A percentile compares a stretch with the other conserved stretches of the same genome.
Conservation (phyloP, 768 basidiomycete species). For the Pluteus cervinus region DNA sequence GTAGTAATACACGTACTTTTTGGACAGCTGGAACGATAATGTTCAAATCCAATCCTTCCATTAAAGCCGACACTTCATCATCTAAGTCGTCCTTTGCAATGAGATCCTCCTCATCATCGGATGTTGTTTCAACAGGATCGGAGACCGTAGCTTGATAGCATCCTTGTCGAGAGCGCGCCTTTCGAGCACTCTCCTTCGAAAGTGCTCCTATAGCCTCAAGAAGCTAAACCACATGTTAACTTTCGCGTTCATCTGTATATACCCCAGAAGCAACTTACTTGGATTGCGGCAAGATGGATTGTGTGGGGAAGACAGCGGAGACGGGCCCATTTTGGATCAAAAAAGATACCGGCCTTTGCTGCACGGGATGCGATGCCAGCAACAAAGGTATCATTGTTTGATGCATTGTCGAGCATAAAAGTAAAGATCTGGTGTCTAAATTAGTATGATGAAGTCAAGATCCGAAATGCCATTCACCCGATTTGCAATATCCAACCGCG, state of each 20-base stretch:
- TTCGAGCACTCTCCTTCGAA: conserved; percentile 1
- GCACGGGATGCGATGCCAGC: conserved; percentile 12
- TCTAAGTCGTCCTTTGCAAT: conserved; percentile 3
- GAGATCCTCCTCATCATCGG: conserved; percentile 4
- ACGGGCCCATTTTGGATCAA: conserved; percentile 16
- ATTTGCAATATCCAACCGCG: conserved; percentile 18
- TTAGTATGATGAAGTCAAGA: neutral
- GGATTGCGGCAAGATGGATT: conserved; percentile 27
- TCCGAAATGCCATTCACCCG: conserved; percentile 10
- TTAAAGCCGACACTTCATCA: neutral
- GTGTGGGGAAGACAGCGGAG: conserved; percentile 34
- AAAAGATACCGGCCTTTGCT: conserved; percentile 12
- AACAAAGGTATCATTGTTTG: conserved; percentile 30
- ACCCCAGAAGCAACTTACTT: conserved; percentile 14
- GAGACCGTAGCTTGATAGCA: conserved; percentile 7
- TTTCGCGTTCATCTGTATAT: neutral
- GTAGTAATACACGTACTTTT: neutral
- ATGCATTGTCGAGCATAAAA: conserved; percentile 28
- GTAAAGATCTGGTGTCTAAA: conserved; percentile 17
- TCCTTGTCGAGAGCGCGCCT: neutral
- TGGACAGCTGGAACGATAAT: conserved; percentile 1
- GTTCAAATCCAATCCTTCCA: neutral
- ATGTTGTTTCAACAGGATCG: conserved; percentile 2
- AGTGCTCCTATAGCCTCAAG: conserved; percentile 8
- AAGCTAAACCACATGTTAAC: neutral